phyloP scores from a whole-genome alignment of 73 alveolate genomes.

The Tetrahymena malaccensis region DNA sequence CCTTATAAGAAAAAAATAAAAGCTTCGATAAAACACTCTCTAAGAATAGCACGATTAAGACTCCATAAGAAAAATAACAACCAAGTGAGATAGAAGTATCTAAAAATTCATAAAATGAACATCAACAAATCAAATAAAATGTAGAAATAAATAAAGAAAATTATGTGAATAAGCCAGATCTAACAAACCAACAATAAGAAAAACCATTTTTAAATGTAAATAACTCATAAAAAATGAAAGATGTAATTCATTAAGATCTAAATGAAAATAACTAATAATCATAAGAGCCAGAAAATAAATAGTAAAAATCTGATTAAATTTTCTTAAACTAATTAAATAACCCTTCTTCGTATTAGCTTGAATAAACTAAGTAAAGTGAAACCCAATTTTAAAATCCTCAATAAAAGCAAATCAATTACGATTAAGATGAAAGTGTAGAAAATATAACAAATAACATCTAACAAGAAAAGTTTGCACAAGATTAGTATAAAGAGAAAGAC shows the following conservation, averaged over 20 bases:
- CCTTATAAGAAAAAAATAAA: too few relatives aligned
- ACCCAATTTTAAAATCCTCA: too few relatives aligned
- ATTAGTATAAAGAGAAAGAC: too few relatives aligned
- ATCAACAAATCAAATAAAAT: neutral
- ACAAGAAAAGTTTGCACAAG: too few relatives aligned
- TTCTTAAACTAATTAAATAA: too few relatives aligned
- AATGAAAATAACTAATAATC: neutral
- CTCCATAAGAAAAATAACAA: neutral
- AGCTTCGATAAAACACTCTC: neutral
- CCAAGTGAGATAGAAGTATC: neutral
- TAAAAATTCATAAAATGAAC: too few relatives aligned
- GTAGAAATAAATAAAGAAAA: neutral
- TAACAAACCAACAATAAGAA: neutral
- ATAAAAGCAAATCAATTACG: neutral
- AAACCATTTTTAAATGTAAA: too few relatives aligned
- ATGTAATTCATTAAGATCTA: too few relatives aligned
- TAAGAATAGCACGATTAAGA: neutral
- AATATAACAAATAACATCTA: too few relatives aligned
- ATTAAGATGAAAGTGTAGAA: neutral
- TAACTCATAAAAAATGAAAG: neutral
- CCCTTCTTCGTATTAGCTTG: neutral
- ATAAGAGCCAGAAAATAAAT: neutral
- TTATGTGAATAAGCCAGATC: neutral
- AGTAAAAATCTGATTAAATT: neutral
- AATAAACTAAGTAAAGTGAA: neutral